A percentile compares a stretch with the other conserved stretches of the same genome.
Conservation (phyloP, 2,329 filamentous ascomycete species). For the Aspergillus aculeatinus region DNA sequence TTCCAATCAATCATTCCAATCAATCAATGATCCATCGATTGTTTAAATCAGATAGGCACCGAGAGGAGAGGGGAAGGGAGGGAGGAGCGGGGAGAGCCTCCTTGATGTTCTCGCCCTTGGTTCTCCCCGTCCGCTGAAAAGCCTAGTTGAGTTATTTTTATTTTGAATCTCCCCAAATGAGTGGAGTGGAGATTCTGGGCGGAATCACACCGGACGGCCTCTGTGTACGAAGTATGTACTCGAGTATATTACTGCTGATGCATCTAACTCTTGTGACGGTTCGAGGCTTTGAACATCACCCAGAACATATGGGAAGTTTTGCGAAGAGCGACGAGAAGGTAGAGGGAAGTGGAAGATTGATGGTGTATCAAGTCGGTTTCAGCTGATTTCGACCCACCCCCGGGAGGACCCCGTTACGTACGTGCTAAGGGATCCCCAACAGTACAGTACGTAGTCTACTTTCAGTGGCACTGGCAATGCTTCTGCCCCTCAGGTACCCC, state of each 20-base stretch:
- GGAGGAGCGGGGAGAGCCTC: neutral
- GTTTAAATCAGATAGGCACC: neutral
- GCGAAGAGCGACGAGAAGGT: slow-evolving; percentile 9
- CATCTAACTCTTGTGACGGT: too few species aligned
- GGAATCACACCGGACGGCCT: neutral
- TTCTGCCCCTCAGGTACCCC: too few species aligned
- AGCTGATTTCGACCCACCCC: slow-evolving; percentile 1
- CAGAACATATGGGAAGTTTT: neutral
- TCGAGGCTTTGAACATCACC: too few species aligned
- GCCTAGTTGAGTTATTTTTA: too few species aligned
- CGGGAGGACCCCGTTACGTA: slow-evolving; percentile 4
- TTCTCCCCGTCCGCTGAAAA: neutral
- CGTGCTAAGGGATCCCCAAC: slow-evolving; percentile 2
- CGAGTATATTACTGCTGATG: too few species aligned
- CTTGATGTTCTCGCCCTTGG: neutral
- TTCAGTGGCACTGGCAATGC: too few species aligned
- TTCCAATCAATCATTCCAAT: neutral
- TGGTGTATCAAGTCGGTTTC: slow-evolving; percentile 7
- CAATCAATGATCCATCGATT: neutral
- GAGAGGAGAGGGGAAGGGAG: too few species aligned
- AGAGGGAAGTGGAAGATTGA: slow-evolving; percentile 10
- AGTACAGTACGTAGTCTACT: neutral
- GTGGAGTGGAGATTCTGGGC: neutral
- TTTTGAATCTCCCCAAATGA: too few species aligned
- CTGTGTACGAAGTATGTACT: neutral